Evolutionary conservation across 1,284 basidiomycete genomes (phyloP), one percentile per base, ranked within the genome.

Genomic region (Trametes hirsuta): DNA sequence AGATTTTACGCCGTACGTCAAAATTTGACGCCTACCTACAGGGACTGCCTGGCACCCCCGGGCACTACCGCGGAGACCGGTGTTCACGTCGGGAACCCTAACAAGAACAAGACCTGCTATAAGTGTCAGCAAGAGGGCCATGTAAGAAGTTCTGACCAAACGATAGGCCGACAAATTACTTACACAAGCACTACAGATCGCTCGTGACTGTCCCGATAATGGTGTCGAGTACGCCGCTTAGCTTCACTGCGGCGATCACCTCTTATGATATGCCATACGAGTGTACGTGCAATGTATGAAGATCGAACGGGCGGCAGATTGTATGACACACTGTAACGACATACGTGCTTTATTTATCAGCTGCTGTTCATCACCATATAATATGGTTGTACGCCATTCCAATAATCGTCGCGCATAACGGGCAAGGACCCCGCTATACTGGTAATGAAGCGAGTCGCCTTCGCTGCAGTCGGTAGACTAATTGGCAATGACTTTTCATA

Each of bases 51-150:
- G 67, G 91, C 91, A 59, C 75, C 88, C 54, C 83, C 87, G 47
- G 87, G 86, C 34, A 77, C 83, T 21, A 79, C 78, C 18, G 74
- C 75, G 48, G 84, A 83, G 40, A 70, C 75, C 42, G 73, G 78
- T 21, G 75, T 73, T 24, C 76, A 63, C 30, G 61, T 66, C 49
- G 68, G 64, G 37, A 69, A 72, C 61, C 58, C 77, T 41, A 85
- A 82, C 74, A 90, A 84, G 76, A 84, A 74, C 67, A 93, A 90
- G 78, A 91, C 87, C 46, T 94, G 92, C 74, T 94, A 91, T 77
- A 92, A 91, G 72, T 94, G 92, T 71, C 88, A 91, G 71, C 85
- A 88, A 72, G 88, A 90, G 73, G 91, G 92, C 64, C 92, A 94
- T 79, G 91, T 94, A 68, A 30, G 4, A 30, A 70, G 83, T 75